phyloP scores from a whole-genome alignment of 371 early-diverging fungal species.

The Apophysomyces ossiformis region DNA sequence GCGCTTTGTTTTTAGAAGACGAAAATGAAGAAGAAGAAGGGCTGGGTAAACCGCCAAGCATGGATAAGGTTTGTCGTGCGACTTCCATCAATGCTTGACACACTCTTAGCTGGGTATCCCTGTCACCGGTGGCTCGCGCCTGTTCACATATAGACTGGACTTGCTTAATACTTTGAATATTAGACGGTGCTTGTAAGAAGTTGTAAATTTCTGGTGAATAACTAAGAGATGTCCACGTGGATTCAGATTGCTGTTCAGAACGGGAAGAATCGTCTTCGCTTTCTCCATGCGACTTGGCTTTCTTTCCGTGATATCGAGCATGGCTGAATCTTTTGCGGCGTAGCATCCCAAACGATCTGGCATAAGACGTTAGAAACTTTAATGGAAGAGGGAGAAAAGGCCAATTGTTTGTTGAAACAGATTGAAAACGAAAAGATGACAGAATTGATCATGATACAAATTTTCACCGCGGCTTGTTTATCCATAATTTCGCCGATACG shows the following conservation, averaged over 20 bases:
- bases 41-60: conserved; percentile 9
- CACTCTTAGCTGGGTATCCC: conserved; percentile 19
- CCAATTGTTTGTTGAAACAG: background rate
- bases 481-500: background rate
- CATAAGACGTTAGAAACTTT: background rate
- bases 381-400: background rate
- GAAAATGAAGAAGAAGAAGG: background rate
- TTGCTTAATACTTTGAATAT: conserved; percentile 7
- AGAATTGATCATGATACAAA: background rate
- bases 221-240: too few species aligned
- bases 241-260: too few species aligned
- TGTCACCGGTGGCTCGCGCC: conserved; percentile 15
- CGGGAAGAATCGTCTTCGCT: background rate
- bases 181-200: background rate
- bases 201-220: background rate
- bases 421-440: background rate
- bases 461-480: conserved; percentile 2
- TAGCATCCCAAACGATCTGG: background rate
- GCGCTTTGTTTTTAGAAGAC: conserved; percentile 12
- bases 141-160: conserved; percentile 23
- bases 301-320: background rate
- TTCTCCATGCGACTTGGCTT: background rate
- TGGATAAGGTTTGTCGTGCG: conserved; percentile 10
- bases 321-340: background rate
- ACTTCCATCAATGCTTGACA: conserved; percentile 27